Evolutionary conservation across 1,284 basidiomycete species (phyloP).

Genomic region (Entoloma clypeatum): DNA sequence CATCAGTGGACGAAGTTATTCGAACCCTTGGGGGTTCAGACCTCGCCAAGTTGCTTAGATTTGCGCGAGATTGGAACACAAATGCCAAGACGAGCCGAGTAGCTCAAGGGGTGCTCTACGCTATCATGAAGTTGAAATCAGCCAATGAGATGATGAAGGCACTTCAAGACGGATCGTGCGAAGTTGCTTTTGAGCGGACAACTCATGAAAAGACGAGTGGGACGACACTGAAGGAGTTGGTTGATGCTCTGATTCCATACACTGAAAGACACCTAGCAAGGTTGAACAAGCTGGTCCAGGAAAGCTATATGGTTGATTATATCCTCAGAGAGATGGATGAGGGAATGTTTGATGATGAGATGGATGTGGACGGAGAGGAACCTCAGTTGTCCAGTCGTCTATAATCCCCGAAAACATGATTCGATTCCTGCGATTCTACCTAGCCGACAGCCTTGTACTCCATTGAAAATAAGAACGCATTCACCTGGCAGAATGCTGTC

Average conservation of each 20-base stretch:
- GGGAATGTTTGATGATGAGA: conserved; percentile 54
- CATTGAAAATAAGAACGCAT: conserved; percentile 66
- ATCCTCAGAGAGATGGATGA: conserved; percentile 91
- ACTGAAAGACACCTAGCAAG: conserved; percentile 88
- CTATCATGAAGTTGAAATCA: conserved; percentile 73
- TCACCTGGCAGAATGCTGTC: conserved; percentile 51
- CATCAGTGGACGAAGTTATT: conserved; percentile 80
- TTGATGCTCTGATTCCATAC: conserved; percentile 89
- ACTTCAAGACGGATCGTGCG: conserved; percentile 47
- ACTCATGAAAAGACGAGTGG: conserved; percentile 28
- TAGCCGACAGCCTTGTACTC: conserved; percentile 61
- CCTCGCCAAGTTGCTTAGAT: conserved; percentile 78
- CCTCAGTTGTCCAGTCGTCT: conserved; percentile 2
- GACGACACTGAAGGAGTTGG: conserved; percentile 64
- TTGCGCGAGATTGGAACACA: conserved; percentile 93
- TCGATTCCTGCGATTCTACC: conserved; percentile 41
- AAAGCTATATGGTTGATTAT: conserved; percentile 93
- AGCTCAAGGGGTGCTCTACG: conserved; percentile 84
- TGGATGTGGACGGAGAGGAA: conserved; percentile 39
- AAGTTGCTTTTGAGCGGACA: conserved; percentile 29
- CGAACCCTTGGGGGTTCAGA: conserved; percentile 68
- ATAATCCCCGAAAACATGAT: conserved; percentile 3
- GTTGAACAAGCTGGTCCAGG: conserved; percentile 85
- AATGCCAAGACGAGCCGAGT: conserved; percentile 81
- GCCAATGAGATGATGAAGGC: conserved; percentile 74